Conservation (phyloP, 2,329 filamentous ascomycete species). For the Neurospora sp. region DNA sequence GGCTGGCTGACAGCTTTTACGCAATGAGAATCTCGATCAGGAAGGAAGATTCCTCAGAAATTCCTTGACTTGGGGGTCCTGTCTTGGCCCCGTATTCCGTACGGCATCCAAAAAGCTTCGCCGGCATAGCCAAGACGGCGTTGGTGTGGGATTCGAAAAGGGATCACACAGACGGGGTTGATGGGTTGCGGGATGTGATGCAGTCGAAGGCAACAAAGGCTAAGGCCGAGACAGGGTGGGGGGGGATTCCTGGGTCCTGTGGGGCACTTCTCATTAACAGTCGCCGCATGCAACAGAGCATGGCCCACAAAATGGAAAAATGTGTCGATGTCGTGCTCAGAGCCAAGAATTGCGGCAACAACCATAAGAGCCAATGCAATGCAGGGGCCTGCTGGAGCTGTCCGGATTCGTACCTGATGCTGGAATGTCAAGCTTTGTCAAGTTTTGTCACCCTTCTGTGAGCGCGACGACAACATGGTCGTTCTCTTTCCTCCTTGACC, state of each 20-base stretch:
- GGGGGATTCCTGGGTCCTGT: background rate
- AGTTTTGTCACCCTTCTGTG: background rate
- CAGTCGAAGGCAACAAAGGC: background rate
- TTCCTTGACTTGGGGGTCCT: background rate
- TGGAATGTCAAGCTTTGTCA: background rate
- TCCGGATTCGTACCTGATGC: background rate
- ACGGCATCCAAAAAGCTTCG: background rate
- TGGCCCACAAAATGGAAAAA: slow-evolving; percentile 3
- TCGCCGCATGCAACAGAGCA: slow-evolving; percentile 1
- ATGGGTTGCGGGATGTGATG: background rate
- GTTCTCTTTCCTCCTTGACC: background rate
- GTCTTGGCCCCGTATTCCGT: background rate
- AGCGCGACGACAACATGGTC: background rate
- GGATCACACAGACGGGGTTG: slow-evolving; percentile 14
- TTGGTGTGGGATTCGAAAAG: background rate
- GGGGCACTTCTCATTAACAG: slow-evolving; percentile 4
- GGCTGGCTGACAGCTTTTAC: background rate
- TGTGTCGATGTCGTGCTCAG: slow-evolving; percentile 19
- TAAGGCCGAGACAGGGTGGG: background rate
- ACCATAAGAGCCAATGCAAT: background rate
- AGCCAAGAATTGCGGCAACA: slow-evolving; percentile 18
- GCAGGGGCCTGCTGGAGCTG: background rate
- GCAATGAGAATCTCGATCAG: background rate
- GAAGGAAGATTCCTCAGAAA: background rate
- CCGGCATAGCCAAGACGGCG: background rate